Conservation (phyloP, 1,139 yeast genomes). For the Saccharomycopsis hybrid region DNA sequence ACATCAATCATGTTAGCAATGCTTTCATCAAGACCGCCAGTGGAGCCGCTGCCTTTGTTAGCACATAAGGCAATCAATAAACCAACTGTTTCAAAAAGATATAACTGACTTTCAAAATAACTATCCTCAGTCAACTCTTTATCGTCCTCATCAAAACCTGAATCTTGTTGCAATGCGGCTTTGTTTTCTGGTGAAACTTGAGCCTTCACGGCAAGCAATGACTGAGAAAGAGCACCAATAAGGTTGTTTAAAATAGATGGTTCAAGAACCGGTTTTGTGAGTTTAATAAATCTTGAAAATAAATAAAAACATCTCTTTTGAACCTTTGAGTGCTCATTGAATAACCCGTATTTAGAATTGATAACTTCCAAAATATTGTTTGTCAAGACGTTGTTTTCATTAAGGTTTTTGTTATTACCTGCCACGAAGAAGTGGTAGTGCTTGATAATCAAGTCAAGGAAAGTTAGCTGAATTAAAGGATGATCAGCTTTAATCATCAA, state of each 20-base stretch:
- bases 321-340: slow-evolving; percentile 64
- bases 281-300: slow-evolving; percentile 73
- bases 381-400: slow-evolving; percentile 45
- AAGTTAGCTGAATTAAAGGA: slow-evolving; percentile 71
- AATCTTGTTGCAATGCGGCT: not conserved
- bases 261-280: slow-evolving; percentile 61
- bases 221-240: slow-evolving; percentile 39
- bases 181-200: slow-evolving; percentile 30
- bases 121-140: slow-evolving; percentile 36
- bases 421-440: slow-evolving; percentile 58
- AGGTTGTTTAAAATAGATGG: slow-evolving; percentile 46
- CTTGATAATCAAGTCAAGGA: slow-evolving; percentile 79
- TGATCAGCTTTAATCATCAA: slow-evolving; percentile 45
- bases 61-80: slow-evolving; percentile 49
- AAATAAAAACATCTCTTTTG: slow-evolving; percentile 86
- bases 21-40: too few species aligned
- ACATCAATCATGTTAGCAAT: slow-evolving; percentile 46
- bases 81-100: slow-evolving; percentile 78
- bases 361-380: slow-evolving; percentile 68
- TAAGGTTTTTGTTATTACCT: slow-evolving; percentile 15
- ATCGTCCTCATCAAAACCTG: slow-evolving; percentile 9
- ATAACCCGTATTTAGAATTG: slow-evolving; percentile 74
- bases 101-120: slow-evolving; percentile 70
- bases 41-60: slow-evolving; percentile 26
- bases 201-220: slow-evolving; percentile 54